Base-by-base conservation (phyloP, 768 basidiomycete species). In the Chlorophyllum brunneum region DNA sequence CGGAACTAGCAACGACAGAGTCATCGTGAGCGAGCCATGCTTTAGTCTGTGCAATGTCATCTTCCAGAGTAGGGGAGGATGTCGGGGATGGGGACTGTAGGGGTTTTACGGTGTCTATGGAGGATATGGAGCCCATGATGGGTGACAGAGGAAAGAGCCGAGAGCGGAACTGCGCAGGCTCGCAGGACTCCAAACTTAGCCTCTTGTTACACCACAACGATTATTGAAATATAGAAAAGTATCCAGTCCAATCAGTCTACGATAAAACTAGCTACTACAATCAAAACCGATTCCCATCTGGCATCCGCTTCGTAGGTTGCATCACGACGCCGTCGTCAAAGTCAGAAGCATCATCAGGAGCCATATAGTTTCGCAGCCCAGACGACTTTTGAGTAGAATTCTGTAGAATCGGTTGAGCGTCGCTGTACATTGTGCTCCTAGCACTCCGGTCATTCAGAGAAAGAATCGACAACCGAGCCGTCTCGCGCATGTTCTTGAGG, bases 401-500 rank as follows among this genome's bases (percentile, higher is more conserved):
- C 33, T 73, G 76, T 24, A 83, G 60, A 57, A 85, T 81, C 6
- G 80, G 80, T 16, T 76, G 71, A 24, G 76, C 73, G 38, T 86
- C 86, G 61, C 74, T 72, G 62, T 78, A 79, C 62, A 79, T 63
- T 9, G 73, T 76, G 57, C 72, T 78, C 38, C 77, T 74, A 38
- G 73, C 68, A 58, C 77, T 80, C 54, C 69, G 67, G 33, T 68
- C 70, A 50, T 73, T 70, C 44, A 83, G 66, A 16, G 81, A 79
- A 56, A 85, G 67, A 48, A 88, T 76, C 13, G 85, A 88, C 54
- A 78, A 73, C 36, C 83, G 79, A 18, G 86, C 85, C 4, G 81
- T 82, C 60, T 88, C 85, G 53, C 85, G 79, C 86, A 91, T 88
- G 61, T 87, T 82, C 63, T 85, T 63, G 46, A 92, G 79, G 63